Percentiles rank a stretch among this genome's conserved stretches.
These are phyloP conservation scores for Williopsis jadinii DNA, from an alignment of 1,139 yeast species.

Conservation along the genomic window DNA sequence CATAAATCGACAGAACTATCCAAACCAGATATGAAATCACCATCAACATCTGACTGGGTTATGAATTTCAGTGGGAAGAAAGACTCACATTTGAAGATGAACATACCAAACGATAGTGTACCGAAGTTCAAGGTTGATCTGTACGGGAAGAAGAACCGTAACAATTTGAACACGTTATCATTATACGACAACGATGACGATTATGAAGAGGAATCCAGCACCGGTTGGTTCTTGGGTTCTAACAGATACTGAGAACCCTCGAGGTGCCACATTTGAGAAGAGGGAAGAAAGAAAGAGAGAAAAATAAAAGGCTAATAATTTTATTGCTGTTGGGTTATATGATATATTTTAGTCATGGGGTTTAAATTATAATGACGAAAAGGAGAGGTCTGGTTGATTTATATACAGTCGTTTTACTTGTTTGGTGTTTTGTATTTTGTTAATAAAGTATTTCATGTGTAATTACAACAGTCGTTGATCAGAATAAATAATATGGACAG, in stretches of 20 bases:
- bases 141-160: slow-evolving; percentile 18
- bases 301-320: neutral
- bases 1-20: neutral
- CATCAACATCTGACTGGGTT: neutral
- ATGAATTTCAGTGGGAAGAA: neutral
- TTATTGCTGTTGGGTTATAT: neutral
- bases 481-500: neutral
- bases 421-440: too few relatives aligned
- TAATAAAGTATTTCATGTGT: neutral
- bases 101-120: neutral
- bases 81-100: neutral
- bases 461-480: neutral
- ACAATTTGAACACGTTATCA: slow-evolving; percentile 11
- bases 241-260: slow-evolving; percentile 8
- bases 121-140: slow-evolving; percentile 18
- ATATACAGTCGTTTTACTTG: too few relatives aligned
- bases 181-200: slow-evolving; percentile 17
- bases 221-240: slow-evolving; percentile 20
- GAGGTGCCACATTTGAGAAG: too few relatives aligned
- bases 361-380: too few relatives aligned
- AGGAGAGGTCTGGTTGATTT: too few relatives aligned
- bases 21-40: neutral
- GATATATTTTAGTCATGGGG: too few relatives aligned
- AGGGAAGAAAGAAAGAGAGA: neutral
- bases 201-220: slow-evolving; percentile 5